These are phyloP conservation scores for Leccinum fuscescens DNA, from an alignment of 1,284 basidiomycete genomes.

Conservation along the genomic window DNA sequence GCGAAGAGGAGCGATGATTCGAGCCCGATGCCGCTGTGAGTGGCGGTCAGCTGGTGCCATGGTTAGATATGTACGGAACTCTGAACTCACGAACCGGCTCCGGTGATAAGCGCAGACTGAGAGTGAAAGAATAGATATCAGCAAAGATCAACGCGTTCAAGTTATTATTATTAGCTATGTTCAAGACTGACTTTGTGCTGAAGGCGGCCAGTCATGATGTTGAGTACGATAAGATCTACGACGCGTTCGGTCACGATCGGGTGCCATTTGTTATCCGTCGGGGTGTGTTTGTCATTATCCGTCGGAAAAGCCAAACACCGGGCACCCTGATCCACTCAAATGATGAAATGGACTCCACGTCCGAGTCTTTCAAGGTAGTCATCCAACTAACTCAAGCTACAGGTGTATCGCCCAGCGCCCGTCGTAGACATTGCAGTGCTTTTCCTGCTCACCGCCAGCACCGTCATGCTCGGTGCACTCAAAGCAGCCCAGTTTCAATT, in stretches of 20 bases:
- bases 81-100: conserved; percentile 77
- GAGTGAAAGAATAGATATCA: conserved; percentile 3
- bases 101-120: conserved; percentile 78
- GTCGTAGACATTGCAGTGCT: conserved; percentile 4
- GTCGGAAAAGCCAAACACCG: neutral
- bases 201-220: conserved; percentile 63
- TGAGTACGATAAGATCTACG: conserved; percentile 3
- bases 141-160: neutral
- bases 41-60: conserved; percentile 8
- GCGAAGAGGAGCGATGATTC: conserved; percentile 93
- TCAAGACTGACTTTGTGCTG: conserved; percentile 57
- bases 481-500: conserved; percentile 19
- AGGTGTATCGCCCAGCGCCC: neutral
- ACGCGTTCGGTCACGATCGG: neutral
- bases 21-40: conserved; percentile 82
- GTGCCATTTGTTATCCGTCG: neutral
- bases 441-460: neutral
- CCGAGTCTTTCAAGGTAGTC: neutral
- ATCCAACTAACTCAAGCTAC: conserved; percentile 3
- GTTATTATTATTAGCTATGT: neutral
- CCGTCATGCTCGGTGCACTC: neutral
- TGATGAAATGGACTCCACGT: neutral
- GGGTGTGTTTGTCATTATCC: neutral
- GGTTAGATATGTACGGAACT: neutral
- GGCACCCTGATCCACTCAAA: neutral